These are phyloP conservation scores for Phytopythium kandeliae DNA, from an alignment of 352 stramenopile species.

Conservation along the genomic window DNA sequence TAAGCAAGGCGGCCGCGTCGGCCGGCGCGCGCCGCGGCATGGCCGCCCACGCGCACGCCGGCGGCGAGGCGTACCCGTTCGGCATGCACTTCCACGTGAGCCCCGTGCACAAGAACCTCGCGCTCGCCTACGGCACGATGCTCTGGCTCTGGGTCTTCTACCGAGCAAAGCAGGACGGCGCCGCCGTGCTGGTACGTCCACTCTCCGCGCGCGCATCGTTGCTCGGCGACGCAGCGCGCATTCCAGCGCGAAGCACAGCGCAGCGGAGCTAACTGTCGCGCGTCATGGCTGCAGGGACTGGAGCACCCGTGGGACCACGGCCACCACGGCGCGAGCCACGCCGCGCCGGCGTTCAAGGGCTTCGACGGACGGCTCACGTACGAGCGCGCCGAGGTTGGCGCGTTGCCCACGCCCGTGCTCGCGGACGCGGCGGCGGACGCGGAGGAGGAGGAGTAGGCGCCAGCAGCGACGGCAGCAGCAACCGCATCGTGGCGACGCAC, in stretches of 20 bases:
- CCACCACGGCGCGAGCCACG: slow-evolving; percentile 37
- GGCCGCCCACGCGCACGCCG: slow-evolving; percentile 42
- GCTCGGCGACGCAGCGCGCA: neutral
- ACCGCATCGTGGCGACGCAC: too few relatives aligned
- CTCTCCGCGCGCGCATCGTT: neutral
- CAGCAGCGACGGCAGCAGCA: too few relatives aligned
- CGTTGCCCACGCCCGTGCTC: slow-evolving; percentile 46
- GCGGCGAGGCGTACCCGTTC: slow-evolving; percentile 65
- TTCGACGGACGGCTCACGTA: slow-evolving; percentile 56
- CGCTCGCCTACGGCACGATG: slow-evolving; percentile 83
- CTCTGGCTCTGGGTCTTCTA: slow-evolving; percentile 90
- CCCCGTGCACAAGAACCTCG: slow-evolving; percentile 85
- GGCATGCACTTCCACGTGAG: slow-evolving; percentile 89
- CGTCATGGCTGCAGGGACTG: slow-evolving; percentile 51
- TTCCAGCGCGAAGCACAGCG: neutral
- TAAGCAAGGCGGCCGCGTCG: slow-evolving; percentile 12
- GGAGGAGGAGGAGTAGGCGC: slow-evolving; percentile 24
- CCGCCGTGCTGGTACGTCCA: slow-evolving; percentile 61
- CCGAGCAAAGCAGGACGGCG: slow-evolving; percentile 84
- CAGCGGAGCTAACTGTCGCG: neutral
- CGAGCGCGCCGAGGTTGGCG: slow-evolving; percentile 62
- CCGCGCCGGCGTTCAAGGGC: slow-evolving; percentile 23
- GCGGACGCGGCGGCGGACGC: slow-evolving; percentile 42
- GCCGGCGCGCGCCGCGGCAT: slow-evolving; percentile 43
- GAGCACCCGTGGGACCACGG: slow-evolving; percentile 85